These are phyloP conservation scores for Aspergillus sp. DNA, from an alignment of 2,329 filamentous ascomycete genomes.

Conservation along the genomic window DNA sequence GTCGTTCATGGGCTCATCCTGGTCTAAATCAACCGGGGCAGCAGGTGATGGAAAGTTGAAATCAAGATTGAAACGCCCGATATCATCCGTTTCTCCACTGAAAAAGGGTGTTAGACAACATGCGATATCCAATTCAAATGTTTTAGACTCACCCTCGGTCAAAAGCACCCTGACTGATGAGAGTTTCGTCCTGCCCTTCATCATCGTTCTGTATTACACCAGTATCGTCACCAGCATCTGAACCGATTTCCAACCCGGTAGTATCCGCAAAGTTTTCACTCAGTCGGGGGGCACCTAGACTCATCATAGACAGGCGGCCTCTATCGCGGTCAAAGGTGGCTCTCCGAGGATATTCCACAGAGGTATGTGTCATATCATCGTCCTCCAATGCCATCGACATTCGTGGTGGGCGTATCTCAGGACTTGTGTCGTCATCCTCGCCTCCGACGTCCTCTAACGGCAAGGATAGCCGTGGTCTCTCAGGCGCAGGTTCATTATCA, in stretches of 20 bases:
- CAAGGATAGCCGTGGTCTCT: slow-evolving; percentile 43
- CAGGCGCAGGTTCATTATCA: slow-evolving; percentile 49
- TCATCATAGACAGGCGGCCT: slow-evolving; percentile 43
- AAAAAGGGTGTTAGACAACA: slow-evolving; percentile 16
- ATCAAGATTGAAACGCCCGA: slow-evolving; percentile 43
- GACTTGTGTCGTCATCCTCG: slow-evolving; percentile 45
- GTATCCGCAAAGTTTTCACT: slow-evolving; percentile 54
- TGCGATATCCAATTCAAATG: background rate
- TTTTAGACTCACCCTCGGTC: slow-evolving; percentile 34
- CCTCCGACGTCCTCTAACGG: slow-evolving; percentile 49
- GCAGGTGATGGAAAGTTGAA: slow-evolving; percentile 42
- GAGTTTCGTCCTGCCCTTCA: slow-evolving; percentile 36
- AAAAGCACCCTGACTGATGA: slow-evolving; percentile 40
- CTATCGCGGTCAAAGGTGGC: slow-evolving; percentile 40
- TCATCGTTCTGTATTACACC: slow-evolving; percentile 37
- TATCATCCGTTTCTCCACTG: slow-evolving; percentile 46
- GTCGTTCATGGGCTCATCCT: slow-evolving; percentile 31
- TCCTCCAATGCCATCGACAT: slow-evolving; percentile 47
- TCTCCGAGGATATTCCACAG: slow-evolving; percentile 46
- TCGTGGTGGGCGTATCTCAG: slow-evolving; percentile 38
- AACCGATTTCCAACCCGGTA: slow-evolving; percentile 47
- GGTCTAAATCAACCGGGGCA: slow-evolving; percentile 30
- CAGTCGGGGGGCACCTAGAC: slow-evolving; percentile 43
- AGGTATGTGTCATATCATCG: slow-evolving; percentile 42
- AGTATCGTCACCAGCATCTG: slow-evolving; percentile 39